Conservation (phyloP, 1,139 yeast species). For the Zhuliangozyma parablackwelliae region DNA sequence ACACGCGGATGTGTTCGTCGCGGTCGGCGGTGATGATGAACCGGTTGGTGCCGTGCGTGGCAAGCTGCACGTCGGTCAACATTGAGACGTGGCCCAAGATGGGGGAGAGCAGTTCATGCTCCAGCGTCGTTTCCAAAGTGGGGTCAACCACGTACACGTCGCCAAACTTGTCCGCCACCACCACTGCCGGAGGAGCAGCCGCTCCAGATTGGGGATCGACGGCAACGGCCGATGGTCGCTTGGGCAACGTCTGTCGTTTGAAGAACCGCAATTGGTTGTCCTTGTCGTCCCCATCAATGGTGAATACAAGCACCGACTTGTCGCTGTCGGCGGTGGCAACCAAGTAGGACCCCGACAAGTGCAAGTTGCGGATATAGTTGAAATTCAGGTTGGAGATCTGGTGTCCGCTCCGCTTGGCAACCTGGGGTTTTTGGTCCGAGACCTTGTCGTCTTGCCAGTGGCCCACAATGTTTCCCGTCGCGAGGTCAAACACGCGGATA, state of each 20-base stretch:
- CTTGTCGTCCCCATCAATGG: slow-evolving; percentile 28
- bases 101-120: slow-evolving; percentile 52
- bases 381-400: slow-evolving; percentile 44
- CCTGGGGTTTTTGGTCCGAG: slow-evolving; percentile 42
- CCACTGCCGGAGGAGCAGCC: slow-evolving; percentile 41
- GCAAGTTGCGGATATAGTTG: slow-evolving; percentile 62
- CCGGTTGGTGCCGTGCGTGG: slow-evolving; percentile 43
- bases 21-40: slow-evolving; percentile 81
- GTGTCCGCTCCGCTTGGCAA: slow-evolving; percentile 16
- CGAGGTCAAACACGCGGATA: slow-evolving; percentile 45
- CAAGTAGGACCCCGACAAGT: slow-evolving; percentile 45
- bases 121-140: slow-evolving; percentile 20
- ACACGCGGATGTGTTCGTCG: slow-evolving; percentile 92
- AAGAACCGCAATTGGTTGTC: slow-evolving; percentile 43
- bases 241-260: slow-evolving; percentile 77
- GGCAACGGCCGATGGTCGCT: slow-evolving; percentile 84
- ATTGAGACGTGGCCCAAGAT: slow-evolving; percentile 94
- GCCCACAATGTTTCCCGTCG: slow-evolving; percentile 36
- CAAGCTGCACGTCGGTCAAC: slow-evolving; percentile 67
- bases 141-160: slow-evolving; percentile 72
- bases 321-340: slow-evolving; percentile 78
- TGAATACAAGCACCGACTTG: slow-evolving; percentile 69
- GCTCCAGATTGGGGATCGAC: slow-evolving; percentile 48
- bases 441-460: slow-evolving; percentile 50
- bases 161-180: slow-evolving; percentile 96